These are phyloP conservation scores for Tephrocybe sp. DNA, from an alignment of 768 basidiomycete genomes.

Conservation along the genomic window DNA sequence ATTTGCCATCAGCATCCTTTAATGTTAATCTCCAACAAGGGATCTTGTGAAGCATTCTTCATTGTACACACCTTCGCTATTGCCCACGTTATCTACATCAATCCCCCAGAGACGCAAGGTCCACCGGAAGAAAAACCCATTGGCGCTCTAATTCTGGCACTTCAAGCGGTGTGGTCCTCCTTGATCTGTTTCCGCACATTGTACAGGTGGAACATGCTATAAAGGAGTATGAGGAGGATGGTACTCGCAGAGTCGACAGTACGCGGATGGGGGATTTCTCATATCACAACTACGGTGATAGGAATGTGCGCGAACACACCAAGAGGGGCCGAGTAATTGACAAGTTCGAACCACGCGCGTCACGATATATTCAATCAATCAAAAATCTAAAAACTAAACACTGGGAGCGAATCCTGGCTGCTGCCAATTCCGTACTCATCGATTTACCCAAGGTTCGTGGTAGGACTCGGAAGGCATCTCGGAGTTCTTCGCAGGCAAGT, in stretches of 20 bases:
- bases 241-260: not conserved
- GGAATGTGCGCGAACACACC: not conserved
- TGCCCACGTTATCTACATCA: conserved; percentile 17
- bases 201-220: not conserved
- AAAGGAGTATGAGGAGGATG: not conserved
- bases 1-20: not conserved
- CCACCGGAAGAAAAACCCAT: not conserved
- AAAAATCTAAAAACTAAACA: not conserved
- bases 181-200: not conserved
- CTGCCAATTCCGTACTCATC: not conserved
- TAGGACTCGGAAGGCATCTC: no score
- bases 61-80: not conserved
- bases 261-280: conserved; percentile 9
- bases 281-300: conserved; percentile 18
- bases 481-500: no score
- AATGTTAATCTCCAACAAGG: not conserved
- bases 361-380: not conserved
- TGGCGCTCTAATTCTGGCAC: not conserved
- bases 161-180: not conserved
- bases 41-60: not conserved
- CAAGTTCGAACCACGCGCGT: not conserved
- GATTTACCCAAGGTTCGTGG: not conserved
- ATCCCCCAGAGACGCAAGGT: not conserved
- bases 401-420: not conserved
- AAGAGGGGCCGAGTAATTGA: not conserved